Evolutionary conservation across 1,284 basidiomycete species (phyloP).

Genomic region (Anthracocystis walkeri): DNA sequence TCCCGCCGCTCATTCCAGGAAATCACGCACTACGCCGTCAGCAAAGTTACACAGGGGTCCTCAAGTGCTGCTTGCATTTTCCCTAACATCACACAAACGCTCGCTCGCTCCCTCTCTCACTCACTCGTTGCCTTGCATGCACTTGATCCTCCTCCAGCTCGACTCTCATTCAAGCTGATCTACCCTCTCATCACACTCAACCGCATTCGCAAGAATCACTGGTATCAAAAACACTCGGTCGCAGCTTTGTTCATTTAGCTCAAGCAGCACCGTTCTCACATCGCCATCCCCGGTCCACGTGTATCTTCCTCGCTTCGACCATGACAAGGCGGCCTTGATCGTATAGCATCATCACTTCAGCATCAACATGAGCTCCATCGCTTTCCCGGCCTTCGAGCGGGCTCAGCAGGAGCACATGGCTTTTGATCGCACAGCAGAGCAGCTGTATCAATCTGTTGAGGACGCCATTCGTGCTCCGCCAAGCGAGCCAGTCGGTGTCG

Average conservation of each 20-base stretch:
- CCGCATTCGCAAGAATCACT: neutral
- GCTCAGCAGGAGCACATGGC: conserved; percentile 48
- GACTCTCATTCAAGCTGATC: neutral
- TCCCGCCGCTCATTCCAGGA: conserved; percentile 1
- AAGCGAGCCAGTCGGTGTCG: neutral
- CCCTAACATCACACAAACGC: neutral
- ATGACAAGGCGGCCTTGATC: conserved; percentile 15
- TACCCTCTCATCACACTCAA: neutral
- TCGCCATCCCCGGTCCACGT: neutral
- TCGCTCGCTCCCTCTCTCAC: neutral
- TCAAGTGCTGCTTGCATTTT: neutral
- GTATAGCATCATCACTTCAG: neutral
- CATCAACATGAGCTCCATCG: conserved; percentile 32
- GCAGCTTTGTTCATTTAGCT: neutral
- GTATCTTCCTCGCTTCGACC: neutral
- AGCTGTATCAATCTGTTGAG: conserved; percentile 35
- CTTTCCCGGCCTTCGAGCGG: conserved; percentile 42
- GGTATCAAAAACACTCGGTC: no score
- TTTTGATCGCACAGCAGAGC: conserved; percentile 28
- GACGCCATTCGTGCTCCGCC: conserved; percentile 18
- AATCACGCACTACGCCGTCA: neutral
- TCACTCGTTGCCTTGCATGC: neutral
- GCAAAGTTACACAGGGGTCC: conserved; percentile 1
- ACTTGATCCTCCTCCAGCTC: neutral
- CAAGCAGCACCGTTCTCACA: neutral